Evolutionary conservation across 257 asterid genomes (phyloP), one percentile per base, ranked within the genome.

Genomic region (Jasminum sambac): DNA sequence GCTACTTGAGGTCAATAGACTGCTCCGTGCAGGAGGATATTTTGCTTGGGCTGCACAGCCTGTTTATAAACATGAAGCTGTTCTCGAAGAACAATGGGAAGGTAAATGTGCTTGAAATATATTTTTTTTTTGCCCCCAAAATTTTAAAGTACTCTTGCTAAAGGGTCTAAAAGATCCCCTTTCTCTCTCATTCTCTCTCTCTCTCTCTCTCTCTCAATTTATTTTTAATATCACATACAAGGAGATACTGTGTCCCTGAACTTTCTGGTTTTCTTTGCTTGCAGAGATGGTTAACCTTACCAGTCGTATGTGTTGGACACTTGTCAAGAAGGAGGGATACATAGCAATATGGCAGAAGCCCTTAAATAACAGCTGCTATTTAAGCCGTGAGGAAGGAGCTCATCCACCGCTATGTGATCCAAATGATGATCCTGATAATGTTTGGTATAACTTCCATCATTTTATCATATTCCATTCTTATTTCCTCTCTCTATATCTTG

Each of bases 11-110:
- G 94, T 89, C 82, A 89, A 91, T 71, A 87, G 98, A 85, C 74
- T 94, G 89, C 96, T 94, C 63, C 87, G 97, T 30, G 98, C 95
- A 30, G 97, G 96, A 58, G 98, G 97, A 71, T 94, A 94, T 83
- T 94, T 94, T 84, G 89, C 76, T 57, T 94, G 98, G 97, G 98
- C 98, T 21, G 97, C 97, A 50, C 98, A 94, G 78, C 98, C 98
- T 60, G 97, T 91, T 69, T 91, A 94, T 80, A 94, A 94, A 77
- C 97, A 94, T 74, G 97, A 90, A 80, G 68, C 92, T 36, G 80
- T 40, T 72, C 90, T 94, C 24, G 96, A 90, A 85, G 83, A 80
- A 76, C 98, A 94, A 77, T 94, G 97, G 97, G 91, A 89, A 85
- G 98, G 97, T 91, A 52, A 74, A 77, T n/a, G 44, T 57, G 8